Evolutionary conservation across 495 filamentous ascomycete genomes (phyloP).

Genomic region (Terfezia boudieri): DNA sequence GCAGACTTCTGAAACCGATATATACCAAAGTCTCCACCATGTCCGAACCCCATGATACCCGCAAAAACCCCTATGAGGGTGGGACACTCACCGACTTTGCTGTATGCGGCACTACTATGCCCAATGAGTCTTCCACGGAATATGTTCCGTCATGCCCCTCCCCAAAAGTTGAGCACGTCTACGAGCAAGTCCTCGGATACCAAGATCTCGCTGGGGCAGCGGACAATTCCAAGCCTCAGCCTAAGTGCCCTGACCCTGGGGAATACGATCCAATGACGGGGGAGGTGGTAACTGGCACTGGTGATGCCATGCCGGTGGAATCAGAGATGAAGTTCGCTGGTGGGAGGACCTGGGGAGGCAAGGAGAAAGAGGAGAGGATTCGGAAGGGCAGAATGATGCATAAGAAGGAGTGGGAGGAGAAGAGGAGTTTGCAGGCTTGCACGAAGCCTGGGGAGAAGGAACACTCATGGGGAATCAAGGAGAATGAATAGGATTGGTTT

Average conservation of each 20-base stretch:
- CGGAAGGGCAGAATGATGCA: neutral
- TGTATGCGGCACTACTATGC: slow-evolving; percentile 5
- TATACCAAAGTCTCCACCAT: no score
- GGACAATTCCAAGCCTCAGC: neutral
- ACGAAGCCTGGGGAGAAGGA: no score
- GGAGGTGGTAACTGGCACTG: slow-evolving; percentile 3
- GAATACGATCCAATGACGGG: neutral
- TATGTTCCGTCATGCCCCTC: neutral
- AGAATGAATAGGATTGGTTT: no score
- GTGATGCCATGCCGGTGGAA: slow-evolving; percentile 2
- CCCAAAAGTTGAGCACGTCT: neutral
- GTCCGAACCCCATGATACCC: neutral
- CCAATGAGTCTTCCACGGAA: slow-evolving; percentile 2
- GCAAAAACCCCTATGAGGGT: neutral
- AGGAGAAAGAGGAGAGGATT: neutral
- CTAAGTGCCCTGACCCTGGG: neutral
- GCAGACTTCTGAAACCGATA: no score
- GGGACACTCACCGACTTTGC: slow-evolving; percentile 5
- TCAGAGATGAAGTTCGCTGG: slow-evolving; percentile 4
- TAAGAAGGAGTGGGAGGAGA: no score
- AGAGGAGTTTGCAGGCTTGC: no score
- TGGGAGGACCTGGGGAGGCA: slow-evolving; percentile 2
- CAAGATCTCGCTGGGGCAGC: neutral
- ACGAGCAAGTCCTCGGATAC: neutral
- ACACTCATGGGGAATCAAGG: no score